phyloP scores from a whole-genome alignment of 768 basidiomycete genomes.

The Harrya chromipes region DNA sequence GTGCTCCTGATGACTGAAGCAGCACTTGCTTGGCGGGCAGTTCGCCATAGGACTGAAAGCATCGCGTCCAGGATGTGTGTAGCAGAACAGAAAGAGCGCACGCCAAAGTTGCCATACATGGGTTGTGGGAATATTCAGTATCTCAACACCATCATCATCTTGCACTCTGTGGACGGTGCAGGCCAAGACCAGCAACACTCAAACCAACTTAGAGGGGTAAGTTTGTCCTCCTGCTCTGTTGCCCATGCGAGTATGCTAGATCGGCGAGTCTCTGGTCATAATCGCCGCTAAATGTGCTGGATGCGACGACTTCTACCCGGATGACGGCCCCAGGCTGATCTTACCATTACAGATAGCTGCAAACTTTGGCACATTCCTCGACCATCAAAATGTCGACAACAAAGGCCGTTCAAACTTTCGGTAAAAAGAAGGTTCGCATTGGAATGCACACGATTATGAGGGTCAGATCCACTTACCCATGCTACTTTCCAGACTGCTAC shows the following conservation, averaged over 20 bases:
- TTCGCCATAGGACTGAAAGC: slow-evolving; percentile 17
- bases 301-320: slow-evolving; percentile 34
- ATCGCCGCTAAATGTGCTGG: slow-evolving; percentile 37
- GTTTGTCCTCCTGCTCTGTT: slow-evolving; percentile 21
- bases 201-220: slow-evolving; percentile 38
- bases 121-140: slow-evolving; percentile 24
- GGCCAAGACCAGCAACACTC: slow-evolving; percentile 22
- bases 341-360: slow-evolving; percentile 18
- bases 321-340: slow-evolving; percentile 35
- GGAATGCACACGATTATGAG: not conserved
- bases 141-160: not conserved
- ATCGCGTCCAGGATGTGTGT: slow-evolving; percentile 4
- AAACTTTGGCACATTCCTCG: slow-evolving; percentile 19
- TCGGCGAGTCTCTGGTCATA: not conserved
- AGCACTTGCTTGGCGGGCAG: slow-evolving; percentile 12
- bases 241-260: not conserved
- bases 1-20: not conserved
- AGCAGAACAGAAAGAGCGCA: not conserved
- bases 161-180: not conserved
- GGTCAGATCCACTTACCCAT: slow-evolving; percentile 1
- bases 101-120: slow-evolving; percentile 15
- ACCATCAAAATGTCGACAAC: slow-evolving; percentile 59
- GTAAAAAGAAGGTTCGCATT: slow-evolving; percentile 93
- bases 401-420: slow-evolving; percentile 98
- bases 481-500: slow-evolving; percentile 76